Conservation (phyloP, 139 green algal species). For the Coelastrella sp. region DNA sequence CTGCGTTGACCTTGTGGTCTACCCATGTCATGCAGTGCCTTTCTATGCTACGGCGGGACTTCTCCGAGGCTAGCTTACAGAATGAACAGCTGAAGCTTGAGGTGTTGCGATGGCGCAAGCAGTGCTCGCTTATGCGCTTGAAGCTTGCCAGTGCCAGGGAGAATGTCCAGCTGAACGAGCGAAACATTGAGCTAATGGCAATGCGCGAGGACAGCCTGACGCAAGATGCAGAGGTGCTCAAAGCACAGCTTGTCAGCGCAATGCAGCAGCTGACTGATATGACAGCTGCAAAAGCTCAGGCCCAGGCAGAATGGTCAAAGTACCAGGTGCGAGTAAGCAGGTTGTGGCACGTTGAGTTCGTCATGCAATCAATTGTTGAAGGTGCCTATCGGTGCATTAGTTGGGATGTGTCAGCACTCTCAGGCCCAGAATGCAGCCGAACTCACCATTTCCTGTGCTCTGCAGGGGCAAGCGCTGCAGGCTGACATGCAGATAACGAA, state of each 20-base stretch:
- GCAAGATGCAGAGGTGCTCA: background rate
- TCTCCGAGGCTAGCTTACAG: background rate
- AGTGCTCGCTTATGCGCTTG: slow-evolving; percentile 48
- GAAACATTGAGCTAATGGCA: background rate
- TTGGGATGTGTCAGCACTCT: background rate
- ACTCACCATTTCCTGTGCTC: background rate
- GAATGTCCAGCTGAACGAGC: slow-evolving; percentile 36
- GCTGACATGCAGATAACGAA: slow-evolving; percentile 36
- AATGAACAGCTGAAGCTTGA: slow-evolving; percentile 56
- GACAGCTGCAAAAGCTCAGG: background rate
- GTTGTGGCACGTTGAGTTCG: background rate
- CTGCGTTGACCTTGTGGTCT: background rate
- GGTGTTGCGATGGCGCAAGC: slow-evolving; percentile 56
- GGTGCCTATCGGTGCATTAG: no score
- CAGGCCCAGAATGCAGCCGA: background rate
- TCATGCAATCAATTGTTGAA: no score
- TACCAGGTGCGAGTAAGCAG: slow-evolving; percentile 15
- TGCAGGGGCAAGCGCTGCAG: slow-evolving; percentile 34
- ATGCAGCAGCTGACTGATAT: slow-evolving; percentile 10
- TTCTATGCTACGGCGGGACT: background rate
- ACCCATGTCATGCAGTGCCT: background rate
- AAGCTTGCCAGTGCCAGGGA: slow-evolving; percentile 58
- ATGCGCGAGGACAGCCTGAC: background rate
- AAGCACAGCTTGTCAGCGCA: background rate
- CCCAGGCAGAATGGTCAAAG: slow-evolving; percentile 9